phyloP scores from a whole-genome alignment of 257 asterid species.

The Solanum commersonii region DNA sequence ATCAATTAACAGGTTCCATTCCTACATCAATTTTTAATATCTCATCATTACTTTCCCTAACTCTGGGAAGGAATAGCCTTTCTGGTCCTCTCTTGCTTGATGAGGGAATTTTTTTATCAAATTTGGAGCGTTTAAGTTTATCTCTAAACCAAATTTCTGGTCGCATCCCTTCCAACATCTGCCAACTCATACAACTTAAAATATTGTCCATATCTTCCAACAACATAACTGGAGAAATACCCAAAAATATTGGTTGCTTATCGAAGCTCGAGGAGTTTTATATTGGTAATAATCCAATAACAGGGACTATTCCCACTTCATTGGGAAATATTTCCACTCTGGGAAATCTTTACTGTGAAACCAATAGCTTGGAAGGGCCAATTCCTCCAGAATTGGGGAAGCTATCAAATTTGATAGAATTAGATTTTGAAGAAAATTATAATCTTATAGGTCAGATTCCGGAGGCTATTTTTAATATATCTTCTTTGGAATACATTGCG shows the following conservation, averaged over 20 bases:
- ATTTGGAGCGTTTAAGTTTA: constrained; percentile 6
- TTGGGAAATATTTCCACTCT: constrained; percentile 22
- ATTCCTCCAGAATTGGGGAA: constrained; percentile 19
- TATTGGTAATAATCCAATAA: constrained; percentile 9
- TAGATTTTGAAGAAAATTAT: not conserved
- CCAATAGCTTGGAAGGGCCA: constrained; percentile 9
- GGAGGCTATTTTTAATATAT: constrained; percentile 16
- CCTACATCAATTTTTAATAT: constrained; percentile 17
- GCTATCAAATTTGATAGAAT: constrained; percentile 2
- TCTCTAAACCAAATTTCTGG: not conserved
- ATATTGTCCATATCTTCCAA: no score
- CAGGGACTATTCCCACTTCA: constrained; percentile 20
- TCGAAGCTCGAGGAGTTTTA: constrained; percentile 5
- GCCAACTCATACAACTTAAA: no score
- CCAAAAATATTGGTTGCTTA: not conserved
- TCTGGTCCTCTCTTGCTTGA: constrained; percentile 9
- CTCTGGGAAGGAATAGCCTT: constrained; percentile 8
- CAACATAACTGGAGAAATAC: no score
- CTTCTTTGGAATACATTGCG: constrained; percentile 7
- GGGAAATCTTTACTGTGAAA: not conserved
- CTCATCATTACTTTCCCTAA: constrained; percentile 1
- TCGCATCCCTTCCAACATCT: no score
- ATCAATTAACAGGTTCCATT: constrained; percentile 21
- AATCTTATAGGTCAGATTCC: constrained; percentile 23
- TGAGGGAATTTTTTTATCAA: not conserved